Base-by-base conservation (phyloP, 2,329 filamentous ascomycete species). In the Cladosporium sp. region DNA sequence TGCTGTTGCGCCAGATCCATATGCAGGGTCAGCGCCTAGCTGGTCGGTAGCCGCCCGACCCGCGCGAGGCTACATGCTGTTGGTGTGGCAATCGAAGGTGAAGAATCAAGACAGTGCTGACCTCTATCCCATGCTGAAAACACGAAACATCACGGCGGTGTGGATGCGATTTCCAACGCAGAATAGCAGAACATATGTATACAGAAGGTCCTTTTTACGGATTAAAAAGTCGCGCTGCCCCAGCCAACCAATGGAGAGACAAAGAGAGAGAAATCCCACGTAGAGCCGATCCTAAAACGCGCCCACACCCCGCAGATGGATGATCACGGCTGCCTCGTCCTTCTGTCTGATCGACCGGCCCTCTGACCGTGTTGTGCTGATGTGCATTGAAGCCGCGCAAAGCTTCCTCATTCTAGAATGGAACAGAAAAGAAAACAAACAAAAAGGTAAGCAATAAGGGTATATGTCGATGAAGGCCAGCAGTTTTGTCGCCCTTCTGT, bases 401-500 rank as follows among this genome's bases (percentile, higher is more conserved):
- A 59, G 38, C 36, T 30, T 47, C 10, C 30, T 47, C 15, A 59
- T 59, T 59, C 57, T 38, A 38, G 26, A 59, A 59, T 47, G 61
- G 41, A 26, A 26, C 12, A 57, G 61, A 57, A 44, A 32, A 26
- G 57, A 34, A 54, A 41, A 47, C 21, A 44, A 26, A 64, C 11
- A 55, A 32, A 24, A 54, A 51, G 38, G 21, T 36, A 62, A 62
- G 21, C 52, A 55, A 64, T 47, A 47, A 64, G 61, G 61, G 61
- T 64, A 64, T 64, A 64, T 64, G 61, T 64, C 61, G 61, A 57
- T 57, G 51, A 44, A 47, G 30, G 34, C 30, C 24, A 32, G 49
- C 51, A 24, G 49, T 47, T 30, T 41, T 55, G 26, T 34, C 18
- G 30, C 52, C 28, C 52, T 59, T 59, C 4, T 7, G 57, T 41